These are phyloP conservation scores for Pisolithus albus DNA, from an alignment of 768 basidiomycete genomes.

Conservation along the genomic window DNA sequence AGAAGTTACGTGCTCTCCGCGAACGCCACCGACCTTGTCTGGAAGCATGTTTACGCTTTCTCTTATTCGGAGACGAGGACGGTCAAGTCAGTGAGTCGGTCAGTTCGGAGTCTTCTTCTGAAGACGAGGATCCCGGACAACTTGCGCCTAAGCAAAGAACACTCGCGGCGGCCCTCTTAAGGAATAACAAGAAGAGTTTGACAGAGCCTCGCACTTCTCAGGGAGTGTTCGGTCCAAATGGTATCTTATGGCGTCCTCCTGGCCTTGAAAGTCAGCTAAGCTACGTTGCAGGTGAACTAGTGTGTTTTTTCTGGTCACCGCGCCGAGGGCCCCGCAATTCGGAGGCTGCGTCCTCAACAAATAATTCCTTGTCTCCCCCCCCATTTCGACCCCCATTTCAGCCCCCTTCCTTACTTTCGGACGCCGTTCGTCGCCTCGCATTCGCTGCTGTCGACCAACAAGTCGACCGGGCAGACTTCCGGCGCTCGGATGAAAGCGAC, in stretches of 20 bases:
- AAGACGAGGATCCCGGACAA: conserved; percentile 44
- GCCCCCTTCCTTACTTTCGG: conserved; percentile 63
- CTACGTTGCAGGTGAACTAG: conserved; percentile 60
- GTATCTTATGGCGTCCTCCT: conserved; percentile 32
- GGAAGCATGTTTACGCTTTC: conserved; percentile 74
- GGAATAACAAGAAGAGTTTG: conserved; percentile 72
- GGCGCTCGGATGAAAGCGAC: conserved; percentile 43
- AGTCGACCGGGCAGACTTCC: conserved; percentile 32
- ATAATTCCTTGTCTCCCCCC: conserved; percentile 16
- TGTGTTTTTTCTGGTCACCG: conserved; percentile 79
- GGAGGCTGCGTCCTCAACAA: conserved; percentile 41
- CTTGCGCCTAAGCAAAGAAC: conserved; percentile 39
- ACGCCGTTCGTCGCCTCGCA: conserved; percentile 62
- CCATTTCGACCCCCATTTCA: conserved; percentile 37
- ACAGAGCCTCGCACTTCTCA: conserved; percentile 83
- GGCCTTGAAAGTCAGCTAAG: background rate
- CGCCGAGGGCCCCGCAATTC: conserved; percentile 60
- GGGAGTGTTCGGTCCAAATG: conserved; percentile 84
- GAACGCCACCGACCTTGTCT: conserved; percentile 76
- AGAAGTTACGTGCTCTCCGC: conserved; percentile 65
- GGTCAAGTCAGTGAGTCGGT: conserved; percentile 35
- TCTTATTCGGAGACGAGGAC: conserved; percentile 65
- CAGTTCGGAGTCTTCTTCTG: conserved; percentile 58
- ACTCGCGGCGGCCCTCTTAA: conserved; percentile 45
- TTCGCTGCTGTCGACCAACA: conserved; percentile 54